These are phyloP conservation scores for Colletotrichum zoysiae DNA, from an alignment of 2,329 filamentous ascomycete genomes.

Conservation along the genomic window DNA sequence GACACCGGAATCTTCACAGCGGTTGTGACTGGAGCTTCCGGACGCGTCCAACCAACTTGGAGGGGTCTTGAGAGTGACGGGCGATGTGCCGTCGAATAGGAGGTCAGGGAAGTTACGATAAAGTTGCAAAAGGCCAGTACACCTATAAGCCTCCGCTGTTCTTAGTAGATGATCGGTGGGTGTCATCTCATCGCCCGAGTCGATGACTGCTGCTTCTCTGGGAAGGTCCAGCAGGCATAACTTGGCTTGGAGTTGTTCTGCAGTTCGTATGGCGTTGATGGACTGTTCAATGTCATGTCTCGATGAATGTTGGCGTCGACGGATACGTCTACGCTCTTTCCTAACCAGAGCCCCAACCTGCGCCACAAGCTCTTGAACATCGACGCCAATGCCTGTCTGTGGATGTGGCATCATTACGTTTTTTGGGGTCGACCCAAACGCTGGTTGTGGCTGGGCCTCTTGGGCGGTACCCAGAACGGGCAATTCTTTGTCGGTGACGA, in stretches of 20 bases:
- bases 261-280: conserved; percentile 44
- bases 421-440: background rate
- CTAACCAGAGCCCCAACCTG: conserved; percentile 45
- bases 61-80: conserved; percentile 16
- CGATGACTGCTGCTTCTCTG: conserved; percentile 1
- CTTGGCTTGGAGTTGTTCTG: conserved; percentile 42
- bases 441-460: conserved; percentile 6
- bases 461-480: conserved; percentile 20
- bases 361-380: conserved; percentile 46
- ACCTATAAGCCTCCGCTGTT: conserved; percentile 48
- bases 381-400: conserved; percentile 44
- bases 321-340: conserved; percentile 45
- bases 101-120: conserved; percentile 56
- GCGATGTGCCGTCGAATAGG: conserved; percentile 47
- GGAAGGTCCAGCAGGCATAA: conserved; percentile 13
- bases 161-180: conserved; percentile 45
- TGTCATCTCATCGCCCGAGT: conserved; percentile 46
- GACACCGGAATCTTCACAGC: background rate
- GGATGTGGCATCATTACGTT: conserved; percentile 45
- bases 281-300: conserved; percentile 46
- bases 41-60: conserved; percentile 9
- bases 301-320: conserved; percentile 43
- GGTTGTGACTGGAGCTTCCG: conserved; percentile 25
- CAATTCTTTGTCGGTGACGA: conserved; percentile 43
- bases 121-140: conserved; percentile 46